A percentile compares a stretch with the other conserved stretches of the same genome.
Conservation (phyloP, 1,284 basidiomycete genomes). For the Microbotryum intermedium region DNA sequence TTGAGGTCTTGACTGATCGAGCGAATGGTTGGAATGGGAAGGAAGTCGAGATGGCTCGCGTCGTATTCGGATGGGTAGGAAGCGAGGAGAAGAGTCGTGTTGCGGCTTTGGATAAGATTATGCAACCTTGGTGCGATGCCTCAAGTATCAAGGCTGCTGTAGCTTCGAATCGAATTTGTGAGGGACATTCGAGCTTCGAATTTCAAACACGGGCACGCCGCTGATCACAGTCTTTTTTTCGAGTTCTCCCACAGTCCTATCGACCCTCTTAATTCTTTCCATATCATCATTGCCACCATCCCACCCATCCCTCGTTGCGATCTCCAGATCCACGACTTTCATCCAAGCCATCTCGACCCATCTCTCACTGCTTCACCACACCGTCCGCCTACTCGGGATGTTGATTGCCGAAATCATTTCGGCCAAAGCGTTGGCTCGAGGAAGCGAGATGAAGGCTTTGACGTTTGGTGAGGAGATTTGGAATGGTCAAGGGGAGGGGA, state of each 20-base stretch:
- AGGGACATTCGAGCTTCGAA: neutral
- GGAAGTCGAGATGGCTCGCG: neutral
- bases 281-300: conserved; percentile 53
- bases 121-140: neutral
- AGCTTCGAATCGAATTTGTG: conserved; percentile 3
- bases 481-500: conserved; percentile 65
- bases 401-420: conserved; percentile 66
- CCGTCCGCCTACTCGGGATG: conserved; percentile 85
- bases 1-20: neutral
- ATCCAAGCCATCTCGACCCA: conserved; percentile 66
- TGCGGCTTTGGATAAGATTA: neutral
- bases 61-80: neutral
- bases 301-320: conserved; percentile 41
- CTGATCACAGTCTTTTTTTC: no score
- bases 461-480: conserved; percentile 64
- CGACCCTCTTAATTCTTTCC: conserved; percentile 57
- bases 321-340: conserved; percentile 52
- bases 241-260: conserved; percentile 49
- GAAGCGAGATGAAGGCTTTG: conserved; percentile 51
- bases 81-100: conserved; percentile 33
- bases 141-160: conserved; percentile 5
- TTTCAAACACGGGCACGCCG: neutral
- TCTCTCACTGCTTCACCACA: conserved; percentile 65
- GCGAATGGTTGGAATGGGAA: neutral
- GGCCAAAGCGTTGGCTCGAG: conserved; percentile 35